Evolutionary conservation across 768 basidiomycete genomes (phyloP), one percentile per base, ranked within the genome.

Genomic region (Gloeopeniophorella convolvens): DNA sequence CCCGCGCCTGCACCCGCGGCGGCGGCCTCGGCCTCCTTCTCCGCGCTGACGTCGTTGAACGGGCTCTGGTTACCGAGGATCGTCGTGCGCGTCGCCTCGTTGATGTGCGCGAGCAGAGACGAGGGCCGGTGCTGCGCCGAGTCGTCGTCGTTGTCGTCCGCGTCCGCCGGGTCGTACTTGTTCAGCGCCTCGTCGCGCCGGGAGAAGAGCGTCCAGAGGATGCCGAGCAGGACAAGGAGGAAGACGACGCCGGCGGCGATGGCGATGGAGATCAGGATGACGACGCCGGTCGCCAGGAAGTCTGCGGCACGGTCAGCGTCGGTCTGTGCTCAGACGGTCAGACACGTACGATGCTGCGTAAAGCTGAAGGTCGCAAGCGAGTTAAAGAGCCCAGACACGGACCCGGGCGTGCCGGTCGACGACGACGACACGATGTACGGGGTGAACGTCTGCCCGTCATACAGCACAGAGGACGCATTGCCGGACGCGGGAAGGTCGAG

Each of bases 261-360:
- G 21, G 96, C 96, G 56, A 99, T 96, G 2, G 93, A 94, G 58
- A 99, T 93, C 36, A 99, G 77, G 58, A 98, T 97, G 47, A 99
- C 92, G 31, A 98, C 77, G 1, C 95, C 96, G 20, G 81, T 79
- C 0, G 94, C 90, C 48, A 99, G 77, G 74, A 91, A 88, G 60
- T 83, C 91, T 90, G 58, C 8, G 36, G 33, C 27, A 55, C 54
- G 44, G 63, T n/a, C 44, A 37, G 44, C 11, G 32, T 60, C 20
- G 53, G 37, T 12, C 21, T n/a, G n/a, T n/a, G n/a, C n/a, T n/a
- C n/a, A n/a, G n/a, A n/a, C n/a, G n/a, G n/a, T n/a, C 36, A 13
- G 30, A 51, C 40, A 44, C 50, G 32, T 63, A 91, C 89, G 73
- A 44, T 70, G 76, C 62, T 79, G 79, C 27, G 63, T 72, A 65